Evolutionary conservation across 176 grass and related monocot genomes (phyloP), one percentile per base, ranked within the genome.

Genomic region (Aegilops bicornis): DNA sequence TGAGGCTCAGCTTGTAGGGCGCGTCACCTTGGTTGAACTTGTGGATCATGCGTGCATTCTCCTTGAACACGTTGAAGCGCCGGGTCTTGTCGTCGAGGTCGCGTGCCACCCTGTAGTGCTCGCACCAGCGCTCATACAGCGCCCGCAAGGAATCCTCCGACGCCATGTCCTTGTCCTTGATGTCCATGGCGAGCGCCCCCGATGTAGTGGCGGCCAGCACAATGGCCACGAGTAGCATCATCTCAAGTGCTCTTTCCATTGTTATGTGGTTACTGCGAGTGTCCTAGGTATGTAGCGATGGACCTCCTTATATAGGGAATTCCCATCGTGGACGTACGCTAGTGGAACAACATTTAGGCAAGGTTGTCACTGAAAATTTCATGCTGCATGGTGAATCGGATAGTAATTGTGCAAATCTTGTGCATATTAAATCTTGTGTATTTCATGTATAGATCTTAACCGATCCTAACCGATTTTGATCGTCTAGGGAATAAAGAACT

Each of bases 21-120:
- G 61, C 69, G 47, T 83, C 68, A 63, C 81, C 52, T 11, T 10
- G 24, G 76, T 91, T 91, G 76, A 78, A 84, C 30, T 82, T 77
- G 50, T 91, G 70, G 62, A 91, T 76, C 84, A 48, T 58, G 15
- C 11, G 60, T 10, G 77, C 92, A 58, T 89, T 94, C 64, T 81
- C 73, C 66, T 86, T 86, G 82, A 92, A 92, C 88, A 88, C 61
- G 40, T 73, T 64, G 82, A 95, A 95, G 79, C 62, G 85, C 11
- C 52, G 78, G 2, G 27, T 23, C 59, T 80, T 90, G 73, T 95
- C 90, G 7, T 35, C 24, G 60, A 35, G 12, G 48, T 90, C 87
- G 8, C 82, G 47, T 17, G 73, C 35, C 12, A 86, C 60, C 0
- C 37, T 27, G 82, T 92, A 83, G 47, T 88, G 82, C 22, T 14